Evolutionary conservation across 1,284 basidiomycete genomes (phyloP).

Genomic region (Ganoderma leucocontextum): DNA sequence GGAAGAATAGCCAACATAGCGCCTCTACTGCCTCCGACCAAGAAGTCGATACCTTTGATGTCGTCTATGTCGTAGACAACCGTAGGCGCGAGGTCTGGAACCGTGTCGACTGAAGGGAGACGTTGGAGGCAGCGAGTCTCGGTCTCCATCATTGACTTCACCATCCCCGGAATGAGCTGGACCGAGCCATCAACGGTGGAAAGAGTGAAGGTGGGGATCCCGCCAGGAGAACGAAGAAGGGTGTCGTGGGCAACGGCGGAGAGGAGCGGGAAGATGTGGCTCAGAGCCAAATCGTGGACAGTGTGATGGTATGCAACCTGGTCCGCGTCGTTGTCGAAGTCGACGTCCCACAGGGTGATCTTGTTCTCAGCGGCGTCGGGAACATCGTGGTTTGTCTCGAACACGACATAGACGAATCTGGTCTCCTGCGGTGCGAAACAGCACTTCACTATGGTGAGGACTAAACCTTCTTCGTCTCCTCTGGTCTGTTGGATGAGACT

Average conservation of each 20-base stretch:
- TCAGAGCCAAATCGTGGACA: neutral
- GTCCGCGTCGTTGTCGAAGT: neutral
- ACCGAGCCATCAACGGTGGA: neutral
- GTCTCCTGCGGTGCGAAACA: neutral
- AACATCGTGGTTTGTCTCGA: neutral
- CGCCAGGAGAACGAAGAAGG: neutral
- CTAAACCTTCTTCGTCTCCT: neutral
- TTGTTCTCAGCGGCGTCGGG: neutral
- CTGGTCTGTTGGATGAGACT: neutral
- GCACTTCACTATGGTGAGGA: neutral
- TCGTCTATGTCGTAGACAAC: neutral
- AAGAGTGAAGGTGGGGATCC: neutral
- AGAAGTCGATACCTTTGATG: neutral
- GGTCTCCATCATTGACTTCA: neutral
- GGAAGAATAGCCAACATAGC: neutral
- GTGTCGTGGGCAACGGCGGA: neutral
- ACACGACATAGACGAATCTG: neutral
- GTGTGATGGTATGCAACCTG: neutral
- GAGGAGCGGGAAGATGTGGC: neutral
- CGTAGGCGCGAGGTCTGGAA: neutral
- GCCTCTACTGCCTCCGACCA: slow-evolving; percentile 6
- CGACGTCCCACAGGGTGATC: neutral
- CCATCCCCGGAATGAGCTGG: neutral
- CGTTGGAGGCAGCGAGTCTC: neutral
- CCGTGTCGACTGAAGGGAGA: neutral